Evolutionary conservation across 495 filamentous ascomycete genomes (phyloP), one percentile per base, ranked within the genome.

Genomic region (Wilcoxina mikolae): DNA sequence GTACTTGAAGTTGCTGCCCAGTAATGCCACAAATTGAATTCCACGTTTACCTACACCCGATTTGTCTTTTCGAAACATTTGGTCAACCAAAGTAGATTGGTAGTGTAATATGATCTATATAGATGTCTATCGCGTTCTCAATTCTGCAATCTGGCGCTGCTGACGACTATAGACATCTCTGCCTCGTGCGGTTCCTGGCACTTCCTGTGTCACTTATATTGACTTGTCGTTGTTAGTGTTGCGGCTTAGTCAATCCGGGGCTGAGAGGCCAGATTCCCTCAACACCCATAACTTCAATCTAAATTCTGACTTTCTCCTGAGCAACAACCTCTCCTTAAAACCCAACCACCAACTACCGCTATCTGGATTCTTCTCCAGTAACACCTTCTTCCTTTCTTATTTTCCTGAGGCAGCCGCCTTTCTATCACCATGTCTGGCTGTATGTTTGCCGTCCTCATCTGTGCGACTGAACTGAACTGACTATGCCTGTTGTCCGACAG

Each of bases 401-500:
- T 53, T 49, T 35, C 52, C 46, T 60, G 28, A 38, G 46, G 24
- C 24, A 23, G n/a, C 25, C 46, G 25, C 46, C 46, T 49, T 49
- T 27, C 46, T 49, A 11, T 29, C 27, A 25, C 29, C 24, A 49
- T 49, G 46, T 49, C 46, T 28, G 46, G 46, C 23, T 49, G 46
- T 49, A 49, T 20, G 46, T 49, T 27, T 9, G 7, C 39, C 17
- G 10, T 9, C 20, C 17, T 24, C 11, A 12, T 28, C 15, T 9
- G 7, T 15, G 10, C 25, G 46, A 28, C 11, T 25, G 46, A 29
- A n/a, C 29, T 29, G 46, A 46, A 49, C 46, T 49, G 46, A 49
- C 46, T 7, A 28, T 27, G 24, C 7, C 5, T 29, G 46, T n/a
- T 15, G 12, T 18, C 23, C n/a, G 23, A 29, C 73, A 95, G 90